Evolutionary conservation across 345 rosid genomes (phyloP).

Genomic region (Linum lewisii): DNA sequence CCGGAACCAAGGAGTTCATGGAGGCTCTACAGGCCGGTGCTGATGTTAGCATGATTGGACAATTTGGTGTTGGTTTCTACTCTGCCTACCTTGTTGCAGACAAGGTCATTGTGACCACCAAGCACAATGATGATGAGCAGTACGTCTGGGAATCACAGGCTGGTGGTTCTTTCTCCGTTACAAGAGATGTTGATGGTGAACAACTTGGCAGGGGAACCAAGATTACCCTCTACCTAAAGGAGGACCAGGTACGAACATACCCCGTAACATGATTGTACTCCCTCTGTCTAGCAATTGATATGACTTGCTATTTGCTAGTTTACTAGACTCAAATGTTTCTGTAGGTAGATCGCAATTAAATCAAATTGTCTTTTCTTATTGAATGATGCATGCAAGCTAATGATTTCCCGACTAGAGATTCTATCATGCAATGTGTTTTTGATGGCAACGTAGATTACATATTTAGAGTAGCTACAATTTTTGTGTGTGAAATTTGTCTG

Average conservation of each 20-base stretch:
- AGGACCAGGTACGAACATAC: constrained; percentile 28
- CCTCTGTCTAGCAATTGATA: not conserved
- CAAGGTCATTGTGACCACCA: constrained; percentile 61
- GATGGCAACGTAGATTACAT: too few relatives aligned
- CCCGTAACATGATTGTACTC: too few relatives aligned
- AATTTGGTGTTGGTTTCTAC: constrained; percentile 82
- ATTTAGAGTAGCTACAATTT: too few relatives aligned
- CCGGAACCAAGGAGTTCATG: constrained; percentile 89
- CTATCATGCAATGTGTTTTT: too few relatives aligned
- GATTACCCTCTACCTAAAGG: constrained; percentile 65
- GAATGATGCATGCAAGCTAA: too few relatives aligned
- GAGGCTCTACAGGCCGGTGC: constrained; percentile 85
- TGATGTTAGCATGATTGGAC: constrained; percentile 87
- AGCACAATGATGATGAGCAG: constrained; percentile 86
- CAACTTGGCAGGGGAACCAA: constrained; percentile 72
- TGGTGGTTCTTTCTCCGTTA: constrained; percentile 81
- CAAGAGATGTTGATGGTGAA: constrained; percentile 66
- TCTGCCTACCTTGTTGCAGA: constrained; percentile 80
- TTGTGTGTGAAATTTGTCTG: too few relatives aligned
- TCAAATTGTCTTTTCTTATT: too few relatives aligned
- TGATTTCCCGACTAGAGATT: too few relatives aligned
- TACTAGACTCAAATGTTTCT: too few relatives aligned
- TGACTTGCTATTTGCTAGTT: not conserved
- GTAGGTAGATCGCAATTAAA: too few relatives aligned
- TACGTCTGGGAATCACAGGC: constrained; percentile 93